A percentile compares a stretch with the other conserved stretches of the same genome.
phyloP scores from a whole-genome alignment of 306 rosid species.

The Heteromeles arbutifolia region DNA sequence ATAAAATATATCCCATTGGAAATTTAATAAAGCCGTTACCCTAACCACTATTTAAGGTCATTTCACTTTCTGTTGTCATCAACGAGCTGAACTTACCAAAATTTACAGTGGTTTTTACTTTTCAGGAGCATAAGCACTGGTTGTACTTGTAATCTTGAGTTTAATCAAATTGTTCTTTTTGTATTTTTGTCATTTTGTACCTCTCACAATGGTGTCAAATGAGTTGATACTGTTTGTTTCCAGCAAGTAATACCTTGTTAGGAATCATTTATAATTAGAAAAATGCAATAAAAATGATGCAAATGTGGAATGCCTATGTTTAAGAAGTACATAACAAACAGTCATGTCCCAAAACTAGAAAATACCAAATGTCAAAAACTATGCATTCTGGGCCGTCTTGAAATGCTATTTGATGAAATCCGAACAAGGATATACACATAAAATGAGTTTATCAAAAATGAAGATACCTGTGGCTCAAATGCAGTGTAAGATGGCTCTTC shows the following conservation, averaged over 20 bases:
- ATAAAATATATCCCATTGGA: neutral
- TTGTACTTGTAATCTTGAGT: neutral
- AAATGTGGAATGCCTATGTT: neutral
- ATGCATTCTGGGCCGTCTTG: neutral
- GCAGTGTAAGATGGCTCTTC: constrained; percentile 34
- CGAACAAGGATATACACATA: neutral
- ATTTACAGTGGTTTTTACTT: neutral
- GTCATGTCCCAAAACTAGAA: neutral
- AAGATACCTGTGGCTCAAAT: constrained; percentile 45
- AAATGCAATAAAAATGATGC: neutral
- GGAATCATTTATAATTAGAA: neutral
- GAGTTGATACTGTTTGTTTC: neutral
- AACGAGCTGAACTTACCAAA: neutral
- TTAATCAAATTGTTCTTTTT: neutral
- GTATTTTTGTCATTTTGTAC: neutral
- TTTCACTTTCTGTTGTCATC: neutral
- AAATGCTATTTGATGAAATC: neutral
- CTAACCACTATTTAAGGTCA: neutral
- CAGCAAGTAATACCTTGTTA: neutral
- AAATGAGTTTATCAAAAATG: neutral
- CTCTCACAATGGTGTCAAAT: neutral
- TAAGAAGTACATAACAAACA: neutral
- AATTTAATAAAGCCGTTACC: neutral
- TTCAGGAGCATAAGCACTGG: neutral
- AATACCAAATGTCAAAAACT: neutral